Base-by-base conservation (phyloP, 371 early-diverging fungal species). In the Lichtheimia hyalospora region DNA sequence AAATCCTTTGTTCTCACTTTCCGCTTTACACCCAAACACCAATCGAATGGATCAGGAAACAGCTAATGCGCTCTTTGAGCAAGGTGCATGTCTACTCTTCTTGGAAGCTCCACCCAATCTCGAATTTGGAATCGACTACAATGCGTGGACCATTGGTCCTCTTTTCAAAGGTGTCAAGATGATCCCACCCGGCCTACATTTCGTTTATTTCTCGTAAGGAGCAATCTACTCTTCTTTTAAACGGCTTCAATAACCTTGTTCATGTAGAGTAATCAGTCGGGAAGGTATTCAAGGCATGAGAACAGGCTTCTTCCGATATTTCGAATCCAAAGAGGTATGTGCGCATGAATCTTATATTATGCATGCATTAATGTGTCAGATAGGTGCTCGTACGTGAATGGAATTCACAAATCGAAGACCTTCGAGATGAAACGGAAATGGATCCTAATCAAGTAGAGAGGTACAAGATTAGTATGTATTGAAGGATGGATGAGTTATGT, bases 101-200 rank as follows among this genome's bases (percentile, higher is more conserved):
- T 67, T 93, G 15, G 89, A 92, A 61, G 90, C 92, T 10, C 97
- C 98, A 1, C 67, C 64, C n/a, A 79, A 84, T 49, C 70, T 92
- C 14, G 93, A 95, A 61, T 92, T 98, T 66, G 97, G 97, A 13
- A 89, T 97, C 61, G 98, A 97, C 68, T 85, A 86, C 69, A 91
- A 89, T 68, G 86, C 90, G 20, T 98, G 97, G 97, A 83, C 86
- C 23, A 89, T 88, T 14, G 97, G 98, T 0, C 93, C 95, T 3
- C 75, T 84, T 34, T 97, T 98, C 70, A 91, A 86, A 67, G 98
- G 98, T 16, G 64, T 97, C 54, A 96, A 95, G 73, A 72, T 95
- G 58, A 92, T 98, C 50, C 97, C 98, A 15, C 94, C 96, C 0
- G 97, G 98, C 0, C 68, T 94, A 16, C 98, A 98, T 69, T 95